phyloP scores from a whole-genome alignment of 1,284 basidiomycete species.

The Cerioporus squamosus region DNA sequence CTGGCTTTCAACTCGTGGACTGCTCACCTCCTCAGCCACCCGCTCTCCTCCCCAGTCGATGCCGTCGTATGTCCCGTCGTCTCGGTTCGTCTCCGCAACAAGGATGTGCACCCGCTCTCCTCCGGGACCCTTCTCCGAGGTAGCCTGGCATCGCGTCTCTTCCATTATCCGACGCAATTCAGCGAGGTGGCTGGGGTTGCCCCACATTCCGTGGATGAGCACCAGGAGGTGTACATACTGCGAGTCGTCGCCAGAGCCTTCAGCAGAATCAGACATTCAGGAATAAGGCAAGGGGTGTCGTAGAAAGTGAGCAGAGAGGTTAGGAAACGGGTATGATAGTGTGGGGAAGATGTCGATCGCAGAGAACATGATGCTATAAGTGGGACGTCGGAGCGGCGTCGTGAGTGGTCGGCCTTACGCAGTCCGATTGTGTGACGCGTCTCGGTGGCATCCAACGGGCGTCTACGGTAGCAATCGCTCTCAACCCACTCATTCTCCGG shows the following conservation, averaged over 20 bases:
- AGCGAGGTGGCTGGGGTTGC: slow-evolving; percentile 60
- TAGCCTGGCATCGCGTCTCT: slow-evolving; percentile 37
- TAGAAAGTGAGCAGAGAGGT: background rate
- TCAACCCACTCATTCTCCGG: too few species aligned
- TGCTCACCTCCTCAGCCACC: slow-evolving; percentile 64
- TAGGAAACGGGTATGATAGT: too few species aligned
- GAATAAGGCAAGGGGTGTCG: background rate
- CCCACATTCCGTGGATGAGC: slow-evolving; percentile 88
- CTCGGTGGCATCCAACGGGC: background rate
- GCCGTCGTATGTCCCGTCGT: slow-evolving; percentile 64
- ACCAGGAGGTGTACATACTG: slow-evolving; percentile 42
- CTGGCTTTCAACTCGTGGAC: background rate
- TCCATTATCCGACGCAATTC: slow-evolving; percentile 49
- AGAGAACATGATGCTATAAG: background rate
- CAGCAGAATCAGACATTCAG: slow-evolving; percentile 1
- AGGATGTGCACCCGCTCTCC: slow-evolving; percentile 46
- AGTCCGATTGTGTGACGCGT: slow-evolving; percentile 2
- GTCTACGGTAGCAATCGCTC: too few species aligned
- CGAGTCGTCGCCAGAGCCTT: background rate
- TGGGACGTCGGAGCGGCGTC: too few species aligned
- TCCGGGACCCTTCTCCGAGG: slow-evolving; percentile 26
- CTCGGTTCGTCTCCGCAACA: slow-evolving; percentile 50
- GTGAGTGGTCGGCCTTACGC: too few species aligned
- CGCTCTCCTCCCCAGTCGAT: slow-evolving; percentile 69
- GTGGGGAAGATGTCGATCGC: too few species aligned